Percentiles rank a stretch among this genome's conserved stretches.
Evolutionary conservation across 768 basidiomycete genomes (phyloP).

Genomic region (Russula dissimulans): DNA sequence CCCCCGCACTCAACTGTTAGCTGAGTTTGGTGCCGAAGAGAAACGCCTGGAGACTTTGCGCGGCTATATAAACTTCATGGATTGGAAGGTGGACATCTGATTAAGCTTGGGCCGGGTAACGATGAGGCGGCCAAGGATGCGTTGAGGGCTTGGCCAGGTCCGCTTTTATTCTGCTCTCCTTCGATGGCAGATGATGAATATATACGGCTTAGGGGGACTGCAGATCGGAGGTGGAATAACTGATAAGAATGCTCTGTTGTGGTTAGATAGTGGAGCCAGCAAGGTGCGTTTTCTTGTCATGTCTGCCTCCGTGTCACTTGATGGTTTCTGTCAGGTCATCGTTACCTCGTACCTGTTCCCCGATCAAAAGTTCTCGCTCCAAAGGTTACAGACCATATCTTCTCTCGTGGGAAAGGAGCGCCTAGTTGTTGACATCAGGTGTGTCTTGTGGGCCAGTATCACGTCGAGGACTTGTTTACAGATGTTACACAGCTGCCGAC

Average conservation of each 20-base stretch:
- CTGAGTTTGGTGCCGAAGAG: slow-evolving; percentile 35
- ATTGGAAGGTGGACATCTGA: slow-evolving; percentile 86
- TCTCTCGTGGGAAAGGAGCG: slow-evolving; percentile 67
- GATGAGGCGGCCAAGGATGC: slow-evolving; percentile 84
- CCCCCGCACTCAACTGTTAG: background rate
- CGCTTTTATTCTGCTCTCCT: slow-evolving; percentile 7
- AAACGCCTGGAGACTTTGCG: slow-evolving; percentile 74
- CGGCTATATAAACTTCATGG: slow-evolving; percentile 59
- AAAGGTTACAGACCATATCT: slow-evolving; percentile 56
- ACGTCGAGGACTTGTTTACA: background rate
- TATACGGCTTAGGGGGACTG: slow-evolving; percentile 33
- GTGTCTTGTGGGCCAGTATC: slow-evolving; percentile 15
- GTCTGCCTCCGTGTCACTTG: background rate
- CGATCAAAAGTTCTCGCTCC: slow-evolving; percentile 62
- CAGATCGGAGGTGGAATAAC: slow-evolving; percentile 95
- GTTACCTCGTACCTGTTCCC: slow-evolving; percentile 98
- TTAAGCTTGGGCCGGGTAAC: slow-evolving; percentile 88
- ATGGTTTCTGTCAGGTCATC: slow-evolving; percentile 56
- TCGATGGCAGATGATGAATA: background rate
- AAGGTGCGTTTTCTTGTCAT: slow-evolving; percentile 45
- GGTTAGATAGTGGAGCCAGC: slow-evolving; percentile 84
- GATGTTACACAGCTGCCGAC: slow-evolving; percentile 58
- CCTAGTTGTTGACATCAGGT: slow-evolving; percentile 95
- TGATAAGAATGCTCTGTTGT: slow-evolving; percentile 65
- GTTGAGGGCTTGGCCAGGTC: slow-evolving; percentile 75